Evolutionary conservation across 352 stramenopile genomes (phyloP).

Genomic region (Globisporangium canariense): DNA sequence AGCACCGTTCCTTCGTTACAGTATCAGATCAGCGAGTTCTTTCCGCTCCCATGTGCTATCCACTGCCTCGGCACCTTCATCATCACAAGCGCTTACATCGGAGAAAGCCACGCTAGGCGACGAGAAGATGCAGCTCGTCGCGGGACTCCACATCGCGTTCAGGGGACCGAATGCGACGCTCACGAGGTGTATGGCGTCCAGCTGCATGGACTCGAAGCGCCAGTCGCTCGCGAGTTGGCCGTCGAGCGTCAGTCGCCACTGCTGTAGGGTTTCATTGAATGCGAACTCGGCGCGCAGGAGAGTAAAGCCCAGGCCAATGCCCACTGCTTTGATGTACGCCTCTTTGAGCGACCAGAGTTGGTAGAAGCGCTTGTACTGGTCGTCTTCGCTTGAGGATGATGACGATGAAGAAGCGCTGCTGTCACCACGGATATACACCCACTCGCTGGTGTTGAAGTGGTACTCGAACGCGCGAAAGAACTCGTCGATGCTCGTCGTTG

Average conservation of each 20-base stretch:
- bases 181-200: slow-evolving; percentile 37
- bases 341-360: slow-evolving; percentile 77
- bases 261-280: slow-evolving; percentile 10
- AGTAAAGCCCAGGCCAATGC: slow-evolving; percentile 61
- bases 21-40: slow-evolving; percentile 12
- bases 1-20: background rate
- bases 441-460: slow-evolving; percentile 63
- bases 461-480: slow-evolving; percentile 64
- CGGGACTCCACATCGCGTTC: slow-evolving; percentile 35
- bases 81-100: background rate
- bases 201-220: slow-evolving; percentile 33
- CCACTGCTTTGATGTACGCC: slow-evolving; percentile 71
- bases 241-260: slow-evolving; percentile 43
- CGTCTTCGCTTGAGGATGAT: background rate
- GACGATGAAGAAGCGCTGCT: background rate
- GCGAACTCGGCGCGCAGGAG: slow-evolving; percentile 55
- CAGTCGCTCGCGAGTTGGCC: slow-evolving; percentile 34
- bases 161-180: slow-evolving; percentile 47
- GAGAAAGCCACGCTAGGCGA: background rate
- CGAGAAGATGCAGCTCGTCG: slow-evolving; percentile 44
- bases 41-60: slow-evolving; percentile 9
- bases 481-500: slow-evolving; percentile 16
- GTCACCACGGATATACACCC: slow-evolving; percentile 41
- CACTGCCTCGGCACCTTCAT: background rate
- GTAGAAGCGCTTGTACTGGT: slow-evolving; percentile 41